Evolutionary conservation across 2,329 filamentous ascomycete species (phyloP).

Genomic region (Penicillium sp.): DNA sequence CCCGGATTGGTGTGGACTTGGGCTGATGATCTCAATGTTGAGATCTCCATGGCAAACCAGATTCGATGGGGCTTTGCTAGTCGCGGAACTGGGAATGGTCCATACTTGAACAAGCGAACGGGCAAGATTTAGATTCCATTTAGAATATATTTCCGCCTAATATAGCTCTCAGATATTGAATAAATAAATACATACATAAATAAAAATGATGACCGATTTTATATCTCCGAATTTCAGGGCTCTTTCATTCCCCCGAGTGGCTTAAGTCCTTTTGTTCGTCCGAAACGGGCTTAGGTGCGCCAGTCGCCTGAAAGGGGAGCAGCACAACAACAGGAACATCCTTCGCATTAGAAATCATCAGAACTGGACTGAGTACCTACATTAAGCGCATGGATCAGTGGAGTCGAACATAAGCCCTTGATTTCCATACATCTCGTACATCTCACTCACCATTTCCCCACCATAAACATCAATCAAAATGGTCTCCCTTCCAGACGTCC

Average conservation of each 20-base stretch:
- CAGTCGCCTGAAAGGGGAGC: not conserved
- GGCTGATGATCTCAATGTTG: slow-evolving; percentile 69
- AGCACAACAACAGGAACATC: not conserved
- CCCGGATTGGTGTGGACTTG: slow-evolving; percentile 73
- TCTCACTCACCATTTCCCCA: no score
- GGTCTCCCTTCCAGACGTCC: slow-evolving; percentile 12
- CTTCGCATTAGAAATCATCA: no score
- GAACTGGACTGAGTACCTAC: no score
- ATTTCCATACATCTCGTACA: not conserved
- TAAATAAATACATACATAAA: not conserved
- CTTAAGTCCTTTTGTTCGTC: not conserved
- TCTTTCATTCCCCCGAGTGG: not conserved
- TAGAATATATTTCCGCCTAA: not conserved
- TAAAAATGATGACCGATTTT: not conserved
- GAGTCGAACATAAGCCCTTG: not conserved
- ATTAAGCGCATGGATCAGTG: no score
- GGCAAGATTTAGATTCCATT: slow-evolving; percentile 15
- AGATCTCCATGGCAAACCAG: slow-evolving; percentile 71
- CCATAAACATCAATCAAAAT: slow-evolving; percentile 1
- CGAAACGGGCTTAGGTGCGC: not conserved
- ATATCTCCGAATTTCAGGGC: not conserved
- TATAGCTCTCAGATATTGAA: not conserved
- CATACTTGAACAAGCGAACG: slow-evolving; percentile 19
- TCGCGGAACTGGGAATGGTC: slow-evolving; percentile 20
- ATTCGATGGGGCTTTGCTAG: slow-evolving; percentile 57